Evolutionary conservation across 1,139 yeast species (phyloP), one percentile per base, ranked within the genome.

Genomic region (Tardiomyces depauwii): DNA sequence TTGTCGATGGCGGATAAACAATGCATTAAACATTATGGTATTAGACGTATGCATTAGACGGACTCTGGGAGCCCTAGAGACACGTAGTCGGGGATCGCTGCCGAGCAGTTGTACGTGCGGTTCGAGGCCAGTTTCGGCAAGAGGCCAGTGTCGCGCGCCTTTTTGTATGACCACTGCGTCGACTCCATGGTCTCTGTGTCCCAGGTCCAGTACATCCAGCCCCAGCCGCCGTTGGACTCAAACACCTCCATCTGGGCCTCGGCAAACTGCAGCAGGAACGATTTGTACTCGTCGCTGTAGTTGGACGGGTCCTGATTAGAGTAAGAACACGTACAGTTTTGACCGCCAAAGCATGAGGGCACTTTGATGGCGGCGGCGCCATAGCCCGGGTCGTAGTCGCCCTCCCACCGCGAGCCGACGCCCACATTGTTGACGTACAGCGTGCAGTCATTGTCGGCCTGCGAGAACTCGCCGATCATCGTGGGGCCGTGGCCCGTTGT

Each of bases 391-490:
- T 54, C 49, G 45, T 50, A 61, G 13, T 52, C 52, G 23, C 88
- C 93, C 42, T 83, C 86, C 72, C 78, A 86, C 57, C 96, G 75
- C 18, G 94, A 79, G 44, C 95, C 95, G 47, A 79, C 72, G n/a
- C 86, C 86, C 32, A 84, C 94, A 59, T 95, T 94, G 60, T 88
- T 88, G 48, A 88, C 66, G 88, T 93, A 86, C 50, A 70, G 70
- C 16, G 93, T 80, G 70, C 96, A 88, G 66, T 88, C 96, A n/a
- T 93, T 87, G 57, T 87, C 76, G 2, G 96, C 96, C 41, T 88
- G 95, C 40, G 88, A 74, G 82, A 87, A 88, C 68, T 88, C 96
- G 52, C 96, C 96, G 47, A 78, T 74, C 43, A 87, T 72, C 45
- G 77, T 78, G 72, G 48, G 63, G 48, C 68, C 91, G 76, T 45